Evolutionary conservation across 208 protist species (phyloP).

Genomic region (Leishmania guyanensis): DNA sequence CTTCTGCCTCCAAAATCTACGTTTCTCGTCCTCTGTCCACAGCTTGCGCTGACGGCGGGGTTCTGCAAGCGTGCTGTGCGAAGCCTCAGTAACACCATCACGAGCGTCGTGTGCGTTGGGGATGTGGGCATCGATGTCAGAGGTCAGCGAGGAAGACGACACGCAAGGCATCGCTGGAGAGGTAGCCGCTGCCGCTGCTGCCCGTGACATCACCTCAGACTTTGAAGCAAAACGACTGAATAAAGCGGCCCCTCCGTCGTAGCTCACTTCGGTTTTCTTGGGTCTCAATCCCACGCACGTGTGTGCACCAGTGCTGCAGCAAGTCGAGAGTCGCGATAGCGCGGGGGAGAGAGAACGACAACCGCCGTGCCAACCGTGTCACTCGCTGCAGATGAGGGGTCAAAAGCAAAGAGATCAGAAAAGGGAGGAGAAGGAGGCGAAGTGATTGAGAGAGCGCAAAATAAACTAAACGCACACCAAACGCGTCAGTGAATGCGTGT

Average conservation of each 20-base stretch:
- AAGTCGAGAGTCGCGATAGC: background rate
- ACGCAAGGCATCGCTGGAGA: background rate
- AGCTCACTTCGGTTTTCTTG: background rate
- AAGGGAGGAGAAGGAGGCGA: background rate
- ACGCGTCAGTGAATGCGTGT: background rate
- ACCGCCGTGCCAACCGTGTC: background rate
- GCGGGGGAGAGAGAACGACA: background rate
- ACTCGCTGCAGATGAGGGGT: background rate
- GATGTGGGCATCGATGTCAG: background rate
- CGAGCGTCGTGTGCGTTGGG: background rate
- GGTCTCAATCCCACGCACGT: background rate
- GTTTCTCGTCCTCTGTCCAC: conserved; percentile 61
- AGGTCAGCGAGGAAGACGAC: background rate
- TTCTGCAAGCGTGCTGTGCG: background rate
- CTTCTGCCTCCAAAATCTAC: conserved; percentile 63
- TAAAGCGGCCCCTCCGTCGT: background rate
- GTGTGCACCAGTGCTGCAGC: background rate
- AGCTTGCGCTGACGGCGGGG: conserved; percentile 47
- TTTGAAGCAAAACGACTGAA: background rate
- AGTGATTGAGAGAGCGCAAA: background rate
- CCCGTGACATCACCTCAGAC: background rate
- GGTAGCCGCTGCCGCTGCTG: background rate
- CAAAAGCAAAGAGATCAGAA: background rate
- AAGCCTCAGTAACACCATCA: background rate
- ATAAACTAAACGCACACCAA: no score